These are phyloP conservation scores for Fimicolochytrium jonesii DNA, from an alignment of 192 early-diverging fungal genomes.

Conservation along the genomic window DNA sequence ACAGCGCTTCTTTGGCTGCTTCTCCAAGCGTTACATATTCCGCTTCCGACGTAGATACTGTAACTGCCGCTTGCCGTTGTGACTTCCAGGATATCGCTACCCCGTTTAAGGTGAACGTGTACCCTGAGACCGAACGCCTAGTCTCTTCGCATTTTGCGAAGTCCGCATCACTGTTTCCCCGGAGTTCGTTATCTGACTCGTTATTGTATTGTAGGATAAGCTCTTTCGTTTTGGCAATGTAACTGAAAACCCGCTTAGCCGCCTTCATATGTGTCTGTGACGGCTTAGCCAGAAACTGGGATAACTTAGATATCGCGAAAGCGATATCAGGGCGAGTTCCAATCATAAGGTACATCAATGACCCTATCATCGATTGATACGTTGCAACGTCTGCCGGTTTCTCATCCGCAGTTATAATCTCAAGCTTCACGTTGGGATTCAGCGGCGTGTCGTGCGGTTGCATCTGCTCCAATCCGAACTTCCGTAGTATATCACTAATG, in stretches of 20 bases:
- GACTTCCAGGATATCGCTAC: slow-evolving; percentile 11
- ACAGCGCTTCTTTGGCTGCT: slow-evolving; percentile 8
- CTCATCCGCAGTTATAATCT: neutral
- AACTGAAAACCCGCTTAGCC: too few relatives aligned
- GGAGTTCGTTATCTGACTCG: too few relatives aligned
- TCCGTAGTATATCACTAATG: neutral
- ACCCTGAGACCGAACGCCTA: neutral
- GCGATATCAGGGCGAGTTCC: slow-evolving; percentile 26
- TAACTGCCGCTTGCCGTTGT: neutral
- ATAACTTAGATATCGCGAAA: neutral
- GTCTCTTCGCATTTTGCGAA: too few relatives aligned
- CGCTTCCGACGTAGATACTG: slow-evolving; percentile 20
- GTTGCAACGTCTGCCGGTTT: too few relatives aligned
- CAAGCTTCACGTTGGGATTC: too few relatives aligned
- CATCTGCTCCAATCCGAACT: too few relatives aligned
- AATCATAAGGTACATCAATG: slow-evolving; percentile 17
- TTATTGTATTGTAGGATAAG: too few relatives aligned
- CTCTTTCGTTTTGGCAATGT: too few relatives aligned
- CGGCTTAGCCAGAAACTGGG: neutral
- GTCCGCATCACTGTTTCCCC: too few relatives aligned
- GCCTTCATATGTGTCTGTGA: too few relatives aligned
- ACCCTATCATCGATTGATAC: neutral
- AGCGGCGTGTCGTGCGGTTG: too few relatives aligned
- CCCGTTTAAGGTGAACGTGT: neutral
- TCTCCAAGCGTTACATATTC: slow-evolving; percentile 16